These are phyloP conservation scores for Sporothrix protearum DNA, from an alignment of 2,329 filamentous ascomycete species.

Conservation along the genomic window DNA sequence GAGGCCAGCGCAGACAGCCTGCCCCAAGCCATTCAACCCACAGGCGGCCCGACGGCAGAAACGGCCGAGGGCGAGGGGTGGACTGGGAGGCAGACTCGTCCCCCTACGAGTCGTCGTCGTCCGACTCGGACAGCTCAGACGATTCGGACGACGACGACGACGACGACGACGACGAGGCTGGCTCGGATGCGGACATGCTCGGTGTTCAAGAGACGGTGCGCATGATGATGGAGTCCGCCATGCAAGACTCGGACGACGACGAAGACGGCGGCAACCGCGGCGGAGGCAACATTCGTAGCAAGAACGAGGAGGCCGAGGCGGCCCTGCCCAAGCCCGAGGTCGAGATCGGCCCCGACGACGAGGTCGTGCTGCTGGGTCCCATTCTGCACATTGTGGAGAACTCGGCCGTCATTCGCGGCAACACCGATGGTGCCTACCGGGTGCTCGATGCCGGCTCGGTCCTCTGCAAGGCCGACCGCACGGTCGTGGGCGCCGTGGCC, in stretches of 20 bases:
- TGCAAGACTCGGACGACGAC: constrained; percentile 53
- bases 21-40: neutral
- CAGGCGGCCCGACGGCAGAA: neutral
- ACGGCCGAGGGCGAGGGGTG: constrained; percentile 17
- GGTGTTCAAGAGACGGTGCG: constrained; percentile 78
- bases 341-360: constrained; percentile 70
- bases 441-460: constrained; percentile 82
- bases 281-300: constrained; percentile 62
- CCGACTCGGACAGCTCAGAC: constrained; percentile 33
- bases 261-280: constrained; percentile 35
- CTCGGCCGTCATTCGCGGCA: constrained; percentile 73
- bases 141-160: constrained; percentile 58
- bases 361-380: constrained; percentile 69
- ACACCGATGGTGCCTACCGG: constrained; percentile 73
- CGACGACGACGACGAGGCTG: constrained; percentile 56
- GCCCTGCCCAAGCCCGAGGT: constrained; percentile 71
- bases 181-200: constrained; percentile 63
- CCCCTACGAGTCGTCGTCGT: constrained; percentile 62
- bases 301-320: constrained; percentile 71
- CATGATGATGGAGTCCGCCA: constrained; percentile 79
- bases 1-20: neutral
- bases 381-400: constrained; percentile 77
- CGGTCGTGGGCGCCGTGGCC: constrained; percentile 74
- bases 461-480: constrained; percentile 71
- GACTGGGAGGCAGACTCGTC: constrained; percentile 86